Evolutionary conservation across 805 yeast genomes (phyloP), one percentile per base, ranked within the genome.

Genomic region (Zygosaccharomyces bisporus): DNA sequence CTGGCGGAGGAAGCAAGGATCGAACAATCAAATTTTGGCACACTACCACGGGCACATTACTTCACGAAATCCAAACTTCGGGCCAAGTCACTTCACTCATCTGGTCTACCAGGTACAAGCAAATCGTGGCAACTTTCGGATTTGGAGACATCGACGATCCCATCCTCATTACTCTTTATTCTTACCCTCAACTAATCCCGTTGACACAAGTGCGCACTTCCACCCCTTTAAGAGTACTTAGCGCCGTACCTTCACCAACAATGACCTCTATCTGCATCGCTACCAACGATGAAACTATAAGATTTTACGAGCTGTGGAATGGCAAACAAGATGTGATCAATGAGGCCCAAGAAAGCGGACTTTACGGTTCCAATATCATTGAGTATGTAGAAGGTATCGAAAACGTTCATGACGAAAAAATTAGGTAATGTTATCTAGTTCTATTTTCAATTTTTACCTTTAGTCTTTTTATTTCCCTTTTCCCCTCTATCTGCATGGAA

Each of bases 1-100:
- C 96, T 0, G 97, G 97, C 0, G 96, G 93, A 2, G 97, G 97
- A 0, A 77, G 83, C 16, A 81, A 79, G 54, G 97, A 90, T 60
- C 69, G 90, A 40, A 75, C 75, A n/a, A 76, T 89, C 6, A 64
- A 90, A 46, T 87, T 88, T 60, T 89, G 96, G 96, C 95, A 90
- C 61, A 75, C 93, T 0, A 68, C 69, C 2, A 72, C 91, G 0
- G 96, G 96, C 0, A 83, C 95, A 0, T 61, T 86, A 23, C 65
- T 89, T 23, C 69, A 73, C 6, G 70, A 80, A 18, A 60, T 72
- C 33, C 67, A 73, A 34, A 81, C 93, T 1, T 71, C 72, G 18
- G 83, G 86, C 1, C 97, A 90, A 59, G 75, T 89, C 3, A 88
- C 96, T 0, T 77, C 95, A 0, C 62, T 89, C 30, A 69, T 77